Percentiles rank a stretch among this genome's conserved stretches.
Conservation (phyloP, 495 filamentous ascomycete species). For the Evansstolkia leycettana region DNA sequence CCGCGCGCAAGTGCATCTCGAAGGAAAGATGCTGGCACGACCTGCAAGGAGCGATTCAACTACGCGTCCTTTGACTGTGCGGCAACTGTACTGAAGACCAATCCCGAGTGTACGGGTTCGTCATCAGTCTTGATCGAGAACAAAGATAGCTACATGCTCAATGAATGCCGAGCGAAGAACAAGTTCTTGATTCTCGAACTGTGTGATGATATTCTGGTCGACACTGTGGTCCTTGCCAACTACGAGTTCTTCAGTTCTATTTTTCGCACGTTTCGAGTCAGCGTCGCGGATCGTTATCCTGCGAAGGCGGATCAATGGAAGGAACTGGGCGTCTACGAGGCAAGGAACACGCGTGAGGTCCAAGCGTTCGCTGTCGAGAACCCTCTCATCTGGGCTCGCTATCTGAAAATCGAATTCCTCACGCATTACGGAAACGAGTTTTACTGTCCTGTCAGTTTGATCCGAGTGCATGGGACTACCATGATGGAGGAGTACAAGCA, state of each 20-base stretch:
- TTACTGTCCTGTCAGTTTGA: slow-evolving; percentile 83
- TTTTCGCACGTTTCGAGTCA: slow-evolving; percentile 79
- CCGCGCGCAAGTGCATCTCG: slow-evolving; percentile 37
- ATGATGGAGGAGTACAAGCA: slow-evolving; percentile 90
- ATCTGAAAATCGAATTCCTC: slow-evolving; percentile 81
- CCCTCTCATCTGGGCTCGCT: slow-evolving; percentile 89
- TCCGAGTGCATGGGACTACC: slow-evolving; percentile 87
- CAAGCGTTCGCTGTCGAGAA: slow-evolving; percentile 90
- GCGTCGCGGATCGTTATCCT: slow-evolving; percentile 86
- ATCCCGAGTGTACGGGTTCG: slow-evolving; percentile 66
- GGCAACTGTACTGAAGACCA: slow-evolving; percentile 85
- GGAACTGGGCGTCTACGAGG: slow-evolving; percentile 76
- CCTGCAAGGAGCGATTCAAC: slow-evolving; percentile 90
- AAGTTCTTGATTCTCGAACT: slow-evolving; percentile 90
- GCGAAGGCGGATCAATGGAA: slow-evolving; percentile 89
- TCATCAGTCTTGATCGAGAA: slow-evolving; percentile 87
- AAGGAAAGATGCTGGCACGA: slow-evolving; percentile 87
- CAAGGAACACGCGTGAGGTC: slow-evolving; percentile 80
- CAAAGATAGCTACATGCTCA: slow-evolving; percentile 97
- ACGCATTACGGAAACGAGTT: slow-evolving; percentile 93
- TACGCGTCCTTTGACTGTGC: slow-evolving; percentile 96
- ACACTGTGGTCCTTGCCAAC: slow-evolving; percentile 91
- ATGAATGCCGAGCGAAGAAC: slow-evolving; percentile 74
- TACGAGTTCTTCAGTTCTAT: slow-evolving; percentile 98
- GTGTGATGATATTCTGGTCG: slow-evolving; percentile 86